phyloP scores from a whole-genome alignment of 805 yeast genomes.

The Starmerella asiatica region DNA sequence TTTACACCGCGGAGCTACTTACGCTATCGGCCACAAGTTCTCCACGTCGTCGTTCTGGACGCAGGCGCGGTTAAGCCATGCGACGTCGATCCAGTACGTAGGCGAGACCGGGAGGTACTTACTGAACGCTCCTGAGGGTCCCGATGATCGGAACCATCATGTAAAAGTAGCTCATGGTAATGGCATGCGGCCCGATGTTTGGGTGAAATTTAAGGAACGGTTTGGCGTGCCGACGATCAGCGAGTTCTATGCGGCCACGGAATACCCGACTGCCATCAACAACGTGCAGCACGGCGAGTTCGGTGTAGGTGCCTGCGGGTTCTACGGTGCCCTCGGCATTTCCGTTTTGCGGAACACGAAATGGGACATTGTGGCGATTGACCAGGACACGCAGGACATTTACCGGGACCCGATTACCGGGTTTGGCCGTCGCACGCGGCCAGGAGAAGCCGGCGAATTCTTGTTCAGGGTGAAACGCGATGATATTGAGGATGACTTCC shows the following conservation, averaged over 20 bases:
- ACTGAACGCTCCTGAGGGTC: conserved; percentile 48
- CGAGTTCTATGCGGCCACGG: conserved; percentile 90
- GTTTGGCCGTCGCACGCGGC: conserved; percentile 39
- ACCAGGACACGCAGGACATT: conserved; percentile 59
- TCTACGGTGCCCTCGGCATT: conserved; percentile 40
- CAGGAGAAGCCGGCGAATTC: conserved; percentile 74
- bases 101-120: conserved; percentile 90
- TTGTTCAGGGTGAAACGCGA: conserved; percentile 56
- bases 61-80: conserved; percentile 54
- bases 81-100: conserved; percentile 82
- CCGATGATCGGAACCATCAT: conserved; percentile 45
- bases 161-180: conserved; percentile 74
- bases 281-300: conserved; percentile 61
- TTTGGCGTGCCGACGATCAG: conserved; percentile 66
- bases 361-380: conserved; percentile 50
- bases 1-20: conserved; percentile 53
- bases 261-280: conserved; percentile 79
- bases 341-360: conserved; percentile 40
- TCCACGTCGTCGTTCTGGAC: conserved; percentile 82
- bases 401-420: conserved; percentile 59
- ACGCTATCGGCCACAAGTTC: conserved; percentile 67
- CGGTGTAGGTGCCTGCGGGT: conserved; percentile 82
- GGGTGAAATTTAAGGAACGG: conserved; percentile 65
- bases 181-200: conserved; percentile 78
- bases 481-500: conserved; percentile 63